These are phyloP conservation scores for Pichia norvegensis DNA, from an alignment of 1,139 yeast genomes.

Conservation along the genomic window DNA sequence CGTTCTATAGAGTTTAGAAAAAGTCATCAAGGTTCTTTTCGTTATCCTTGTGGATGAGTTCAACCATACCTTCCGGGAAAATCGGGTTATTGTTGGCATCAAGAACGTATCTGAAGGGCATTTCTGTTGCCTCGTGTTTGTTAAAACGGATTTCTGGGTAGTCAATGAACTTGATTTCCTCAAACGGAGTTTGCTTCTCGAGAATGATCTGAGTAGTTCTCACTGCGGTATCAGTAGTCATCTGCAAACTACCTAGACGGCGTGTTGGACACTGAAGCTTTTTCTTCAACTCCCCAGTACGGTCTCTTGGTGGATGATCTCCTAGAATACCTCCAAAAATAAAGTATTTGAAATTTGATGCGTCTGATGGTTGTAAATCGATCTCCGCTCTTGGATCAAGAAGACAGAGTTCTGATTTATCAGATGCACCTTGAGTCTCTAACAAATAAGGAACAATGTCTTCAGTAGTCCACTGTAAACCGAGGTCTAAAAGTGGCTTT, in stretches of 20 bases:
- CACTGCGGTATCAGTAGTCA: conserved; percentile 97
- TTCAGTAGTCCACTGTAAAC: conserved; percentile 70
- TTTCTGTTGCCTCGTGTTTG: conserved; percentile 87
- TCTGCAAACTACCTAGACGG: conserved; percentile 78
- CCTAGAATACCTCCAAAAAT: conserved; percentile 96
- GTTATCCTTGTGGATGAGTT: conserved; percentile 76
- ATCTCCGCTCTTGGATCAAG: conserved; percentile 80
- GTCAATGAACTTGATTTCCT: conserved; percentile 74
- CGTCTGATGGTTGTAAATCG: conserved; percentile 68
- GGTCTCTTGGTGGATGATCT: conserved; percentile 92
- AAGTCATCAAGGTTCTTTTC: conserved; percentile 67
- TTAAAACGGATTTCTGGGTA: conserved; percentile 88
- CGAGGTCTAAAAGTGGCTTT: conserved; percentile 45
- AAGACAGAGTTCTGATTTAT: conserved; percentile 52
- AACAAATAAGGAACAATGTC: conserved; percentile 46
- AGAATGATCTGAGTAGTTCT: conserved; percentile 79
- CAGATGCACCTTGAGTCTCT: conserved; percentile 30
- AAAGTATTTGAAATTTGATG: conserved; percentile 64
- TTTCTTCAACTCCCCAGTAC: conserved; percentile 78
- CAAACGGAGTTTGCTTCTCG: conserved; percentile 45
- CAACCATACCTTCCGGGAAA: conserved; percentile 86
- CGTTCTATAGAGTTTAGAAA: conserved; percentile 23
- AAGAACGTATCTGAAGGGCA: conserved; percentile 90
- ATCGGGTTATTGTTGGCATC: conserved; percentile 63
- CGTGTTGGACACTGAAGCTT: conserved; percentile 81